Conservation (phyloP, 1,139 yeast genomes). For the Yamadazyma conglobata region DNA sequence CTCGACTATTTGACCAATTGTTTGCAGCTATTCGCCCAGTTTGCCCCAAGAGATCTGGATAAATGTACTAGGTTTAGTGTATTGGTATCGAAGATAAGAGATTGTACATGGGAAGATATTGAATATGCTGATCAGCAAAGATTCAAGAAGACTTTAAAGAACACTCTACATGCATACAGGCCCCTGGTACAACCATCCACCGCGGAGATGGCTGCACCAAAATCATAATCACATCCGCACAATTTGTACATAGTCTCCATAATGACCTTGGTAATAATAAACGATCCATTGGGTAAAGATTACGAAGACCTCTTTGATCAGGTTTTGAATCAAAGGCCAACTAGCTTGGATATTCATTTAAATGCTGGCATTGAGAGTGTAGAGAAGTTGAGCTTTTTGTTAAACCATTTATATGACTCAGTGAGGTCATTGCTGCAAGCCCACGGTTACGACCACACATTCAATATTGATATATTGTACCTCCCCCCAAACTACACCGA, state of each 20-base stretch:
- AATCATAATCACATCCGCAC: no score
- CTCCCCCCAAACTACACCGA: conserved; percentile 13
- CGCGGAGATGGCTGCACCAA: no score
- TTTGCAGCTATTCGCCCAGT: conserved; percentile 10
- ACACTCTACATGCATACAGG: no score
- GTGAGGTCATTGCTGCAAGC: conserved; percentile 20
- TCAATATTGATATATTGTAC: conserved; percentile 33
- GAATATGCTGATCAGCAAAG: conserved; percentile 1
- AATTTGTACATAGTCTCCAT: conserved; percentile 4
- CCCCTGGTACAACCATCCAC: no score
- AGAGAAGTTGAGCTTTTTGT: conserved; percentile 22
- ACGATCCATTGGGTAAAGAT: conserved; percentile 22
- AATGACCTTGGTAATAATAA: conserved; percentile 15
- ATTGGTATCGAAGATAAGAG: conserved; percentile 1
- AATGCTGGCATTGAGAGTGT: conserved; percentile 17
- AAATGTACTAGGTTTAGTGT: not conserved
- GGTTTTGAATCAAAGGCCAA: conserved; percentile 12
- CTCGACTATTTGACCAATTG: conserved; percentile 16
- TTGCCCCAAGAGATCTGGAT: conserved; percentile 1
- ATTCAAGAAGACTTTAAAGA: no score
- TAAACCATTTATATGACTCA: conserved; percentile 26
- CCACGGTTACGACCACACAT: conserved; percentile 23
- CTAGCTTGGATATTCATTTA: conserved; percentile 25
- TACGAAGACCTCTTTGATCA: conserved; percentile 21
- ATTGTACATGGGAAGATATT: conserved; percentile 1